A percentile compares a stretch with the other conserved stretches of the same genome.
Evolutionary conservation across 208 protist species (phyloP).

Genomic region (Acanthamoeba castellanii): DNA sequence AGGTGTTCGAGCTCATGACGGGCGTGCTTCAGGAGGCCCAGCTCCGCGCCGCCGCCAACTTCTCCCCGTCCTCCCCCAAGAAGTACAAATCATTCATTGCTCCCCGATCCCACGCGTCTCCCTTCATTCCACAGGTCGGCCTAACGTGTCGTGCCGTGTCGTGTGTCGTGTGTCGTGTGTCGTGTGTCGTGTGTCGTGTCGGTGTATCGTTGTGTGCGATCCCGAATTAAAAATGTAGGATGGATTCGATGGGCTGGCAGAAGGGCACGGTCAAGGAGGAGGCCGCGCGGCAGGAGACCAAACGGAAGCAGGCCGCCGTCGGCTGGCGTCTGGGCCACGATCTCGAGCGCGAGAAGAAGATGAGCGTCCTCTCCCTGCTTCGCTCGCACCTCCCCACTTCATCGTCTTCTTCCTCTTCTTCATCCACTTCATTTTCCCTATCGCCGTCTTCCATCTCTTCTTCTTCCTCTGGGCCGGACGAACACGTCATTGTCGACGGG

Average conservation of each 20-base stretch:
- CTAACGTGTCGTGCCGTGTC: too few species aligned
- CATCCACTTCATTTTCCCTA: too few species aligned
- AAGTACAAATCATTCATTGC: not conserved
- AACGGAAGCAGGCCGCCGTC: not conserved
- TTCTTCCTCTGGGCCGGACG: not conserved
- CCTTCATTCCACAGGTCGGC: too few species aligned
- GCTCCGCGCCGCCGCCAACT: not conserved
- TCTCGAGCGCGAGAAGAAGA: not conserved
- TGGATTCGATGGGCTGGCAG: too few species aligned
- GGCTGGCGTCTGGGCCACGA: not conserved
- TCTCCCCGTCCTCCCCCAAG: not conserved
- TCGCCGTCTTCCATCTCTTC: not conserved
- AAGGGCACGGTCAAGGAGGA: constrained; percentile 5
- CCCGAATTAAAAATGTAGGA: too few species aligned
- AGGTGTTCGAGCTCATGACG: not conserved
- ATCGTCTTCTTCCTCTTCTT: not conserved
- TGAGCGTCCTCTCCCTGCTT: not conserved
- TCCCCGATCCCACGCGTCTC: too few species aligned
- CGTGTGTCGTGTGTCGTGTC: too few species aligned
- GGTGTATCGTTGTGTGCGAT: too few species aligned
- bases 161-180: too few species aligned
- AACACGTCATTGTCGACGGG: not conserved
- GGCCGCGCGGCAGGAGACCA: not conserved
- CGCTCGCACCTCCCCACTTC: not conserved
- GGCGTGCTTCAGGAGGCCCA: not conserved